A percentile compares a stretch with the other conserved stretches of the same genome.
These are phyloP conservation scores for Uronychia setigera DNA, from an alignment of 73 alveolate species.

Conservation along the genomic window DNA sequence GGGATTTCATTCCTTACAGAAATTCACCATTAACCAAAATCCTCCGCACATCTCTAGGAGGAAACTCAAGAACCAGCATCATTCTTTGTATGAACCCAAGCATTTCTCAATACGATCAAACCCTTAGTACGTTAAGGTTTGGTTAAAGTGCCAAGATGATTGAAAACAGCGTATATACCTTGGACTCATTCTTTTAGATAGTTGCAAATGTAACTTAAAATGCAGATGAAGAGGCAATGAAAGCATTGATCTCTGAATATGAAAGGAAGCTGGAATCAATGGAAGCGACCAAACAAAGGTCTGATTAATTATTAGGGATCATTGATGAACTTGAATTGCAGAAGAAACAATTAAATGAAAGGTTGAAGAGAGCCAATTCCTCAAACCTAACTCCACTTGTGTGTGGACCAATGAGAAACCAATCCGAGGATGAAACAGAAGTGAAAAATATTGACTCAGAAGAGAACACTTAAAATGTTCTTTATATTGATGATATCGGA, in stretches of 20 bases:
- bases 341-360: not conserved
- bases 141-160: slow-evolving; percentile 97
- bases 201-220: slow-evolving; percentile 36
- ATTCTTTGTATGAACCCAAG: slow-evolving; percentile 94
- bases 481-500: not conserved
- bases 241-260: slow-evolving; percentile 42
- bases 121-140: slow-evolving; percentile 85
- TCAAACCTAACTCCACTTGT: not conserved
- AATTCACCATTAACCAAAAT: slow-evolving; percentile 96
- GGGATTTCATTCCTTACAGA: slow-evolving; percentile 91
- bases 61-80: slow-evolving; percentile 96
- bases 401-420: too few species aligned
- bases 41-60: slow-evolving; percentile 95
- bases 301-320: not conserved
- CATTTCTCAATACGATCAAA: slow-evolving; percentile 78
- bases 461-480: too few species aligned
- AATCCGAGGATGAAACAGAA: not conserved
- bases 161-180: slow-evolving; percentile 78
- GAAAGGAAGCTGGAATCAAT: slow-evolving; percentile 40
- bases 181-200: slow-evolving; percentile 10
- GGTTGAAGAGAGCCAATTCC: slow-evolving; percentile 12
- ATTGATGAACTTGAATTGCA: slow-evolving; percentile 14
- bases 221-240: slow-evolving; percentile 44
- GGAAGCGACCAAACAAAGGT: slow-evolving; percentile 1
- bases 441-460: not conserved